Evolutionary conservation across 2,329 filamentous ascomycete genomes (phyloP).

Genomic region (Hypoxylon sp.): DNA sequence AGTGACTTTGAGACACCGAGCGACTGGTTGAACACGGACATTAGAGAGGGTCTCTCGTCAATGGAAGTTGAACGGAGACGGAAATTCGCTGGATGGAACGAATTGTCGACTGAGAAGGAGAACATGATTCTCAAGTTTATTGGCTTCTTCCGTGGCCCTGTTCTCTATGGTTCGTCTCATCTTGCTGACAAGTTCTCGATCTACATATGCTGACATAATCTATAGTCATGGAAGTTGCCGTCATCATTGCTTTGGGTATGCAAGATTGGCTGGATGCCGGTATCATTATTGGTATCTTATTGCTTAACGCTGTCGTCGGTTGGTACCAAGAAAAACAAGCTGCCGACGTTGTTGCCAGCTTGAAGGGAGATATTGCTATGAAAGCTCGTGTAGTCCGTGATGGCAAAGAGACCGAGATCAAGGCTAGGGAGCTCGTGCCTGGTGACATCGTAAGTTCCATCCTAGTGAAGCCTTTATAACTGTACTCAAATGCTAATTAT

Average conservation of each 20-base stretch:
- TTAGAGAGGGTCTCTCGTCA: slow-evolving; percentile 72
- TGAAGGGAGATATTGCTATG: slow-evolving; percentile 84
- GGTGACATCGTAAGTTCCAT: slow-evolving; percentile 74
- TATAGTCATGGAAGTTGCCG: slow-evolving; percentile 80
- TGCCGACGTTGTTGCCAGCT: slow-evolving; percentile 77
- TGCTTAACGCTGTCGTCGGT: slow-evolving; percentile 80
- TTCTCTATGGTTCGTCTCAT: slow-evolving; percentile 75
- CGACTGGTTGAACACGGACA: slow-evolving; percentile 79
- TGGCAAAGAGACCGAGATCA: slow-evolving; percentile 75
- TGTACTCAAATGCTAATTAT: slow-evolving; percentile 12
- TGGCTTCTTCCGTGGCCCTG: slow-evolving; percentile 81
- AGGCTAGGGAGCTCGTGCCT: slow-evolving; percentile 78
- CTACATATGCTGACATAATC: slow-evolving; percentile 25
- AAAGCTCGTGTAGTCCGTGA: slow-evolving; percentile 77
- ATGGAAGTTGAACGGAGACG: slow-evolving; percentile 74
- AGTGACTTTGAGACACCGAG: slow-evolving; percentile 67
- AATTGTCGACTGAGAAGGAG: slow-evolving; percentile 80
- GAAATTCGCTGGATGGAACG: slow-evolving; percentile 78
- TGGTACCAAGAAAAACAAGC: slow-evolving; percentile 86
- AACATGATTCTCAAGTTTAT: slow-evolving; percentile 83
- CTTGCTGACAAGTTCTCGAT: not conserved
- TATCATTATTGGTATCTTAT: slow-evolving; percentile 80
- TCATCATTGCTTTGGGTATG: slow-evolving; percentile 78
- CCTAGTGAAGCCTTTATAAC: not conserved
- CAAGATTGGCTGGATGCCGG: slow-evolving; percentile 81